Evolutionary conservation across 108 stramenopile species (phyloP), one percentile per base, ranked within the genome.

Genomic region (Pseudonitzschia multistriata): DNA sequence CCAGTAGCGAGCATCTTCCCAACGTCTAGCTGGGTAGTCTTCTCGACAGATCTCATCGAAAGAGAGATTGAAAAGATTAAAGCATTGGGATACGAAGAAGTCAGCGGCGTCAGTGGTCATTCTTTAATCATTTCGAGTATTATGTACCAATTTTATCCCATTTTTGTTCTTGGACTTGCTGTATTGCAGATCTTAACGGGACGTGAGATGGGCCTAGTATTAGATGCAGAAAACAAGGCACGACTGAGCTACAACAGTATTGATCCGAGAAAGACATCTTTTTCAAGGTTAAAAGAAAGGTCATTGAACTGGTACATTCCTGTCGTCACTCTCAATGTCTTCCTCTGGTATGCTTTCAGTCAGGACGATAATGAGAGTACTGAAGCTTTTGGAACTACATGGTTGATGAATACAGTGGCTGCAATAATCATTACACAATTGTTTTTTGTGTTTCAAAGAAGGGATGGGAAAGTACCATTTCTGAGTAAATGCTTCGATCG

Each of bases 151-250:
- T 89, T 81, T 63, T 89, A 86, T 49, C 72, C 73, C 4, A 59
- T 66, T 0, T 67, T 74, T 35, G 40, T 70, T 5, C 59, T 75
- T 21, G 52, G 33, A 24, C 52, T 69, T 19, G 21, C 68, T 25
- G 3, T 37, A n/a, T 27, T 65, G 5, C 66, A 71, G 29, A 27
- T 73, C 30, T 11, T 55, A 37, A 24, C 53, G 15, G 42, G 70
- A 57, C 79, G 85, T 17, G 88, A 87, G 40, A 62, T 79, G 33
- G 88, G 88, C 25, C 88, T 84, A 11, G 85, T 89, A 81, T 78
- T 85, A 1, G 42, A 83, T 29, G 80, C 88, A 11, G 88, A 89
- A 56, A 76, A 81, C 27, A 28, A 57, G 11, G 71, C 59, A 22
- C 68, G 62, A 50, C 69, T 83, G 1, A 77, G 76, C 45, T 78